These are phyloP conservation scores for Quercus variabilis DNA, from an alignment of 306 rosid genomes.

Conservation along the genomic window DNA sequence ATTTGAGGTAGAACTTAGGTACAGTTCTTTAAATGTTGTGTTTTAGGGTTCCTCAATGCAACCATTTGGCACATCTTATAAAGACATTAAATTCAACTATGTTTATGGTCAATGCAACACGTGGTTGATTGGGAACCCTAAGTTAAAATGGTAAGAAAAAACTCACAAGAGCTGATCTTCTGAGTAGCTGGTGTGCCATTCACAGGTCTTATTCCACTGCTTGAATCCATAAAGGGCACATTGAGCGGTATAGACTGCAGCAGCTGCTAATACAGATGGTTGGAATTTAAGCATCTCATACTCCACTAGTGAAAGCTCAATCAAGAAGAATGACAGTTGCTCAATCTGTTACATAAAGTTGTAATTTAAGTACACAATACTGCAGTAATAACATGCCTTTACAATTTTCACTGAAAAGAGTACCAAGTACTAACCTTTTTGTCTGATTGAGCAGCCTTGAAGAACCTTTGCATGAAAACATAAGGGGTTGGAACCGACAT, in stretches of 20 bases:
- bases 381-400: background rate
- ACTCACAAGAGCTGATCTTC: slow-evolving; percentile 76
- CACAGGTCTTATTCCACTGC: slow-evolving; percentile 86
- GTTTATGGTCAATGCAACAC: background rate
- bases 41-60: no score
- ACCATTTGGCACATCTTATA: no score
- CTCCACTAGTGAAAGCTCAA: slow-evolving; percentile 88
- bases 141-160: slow-evolving; percentile 5
- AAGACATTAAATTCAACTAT: no score
- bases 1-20: background rate
- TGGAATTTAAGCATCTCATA: slow-evolving; percentile 78
- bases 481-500: slow-evolving; percentile 89
- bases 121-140: no score
- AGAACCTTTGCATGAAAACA: slow-evolving; percentile 80
- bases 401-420: no score
- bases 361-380: background rate
- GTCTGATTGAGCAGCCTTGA: slow-evolving; percentile 91
- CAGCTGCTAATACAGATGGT: slow-evolving; percentile 80
- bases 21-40: no score
- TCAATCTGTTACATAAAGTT: slow-evolving; percentile 61
- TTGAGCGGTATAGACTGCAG: slow-evolving; percentile 84
- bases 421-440: slow-evolving; percentile 43
- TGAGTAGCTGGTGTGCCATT: slow-evolving; percentile 82
- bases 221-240: slow-evolving; percentile 51
- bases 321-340: slow-evolving; percentile 73